Conservation (phyloP, 345 rosid species). For the Punica granatum region DNA sequence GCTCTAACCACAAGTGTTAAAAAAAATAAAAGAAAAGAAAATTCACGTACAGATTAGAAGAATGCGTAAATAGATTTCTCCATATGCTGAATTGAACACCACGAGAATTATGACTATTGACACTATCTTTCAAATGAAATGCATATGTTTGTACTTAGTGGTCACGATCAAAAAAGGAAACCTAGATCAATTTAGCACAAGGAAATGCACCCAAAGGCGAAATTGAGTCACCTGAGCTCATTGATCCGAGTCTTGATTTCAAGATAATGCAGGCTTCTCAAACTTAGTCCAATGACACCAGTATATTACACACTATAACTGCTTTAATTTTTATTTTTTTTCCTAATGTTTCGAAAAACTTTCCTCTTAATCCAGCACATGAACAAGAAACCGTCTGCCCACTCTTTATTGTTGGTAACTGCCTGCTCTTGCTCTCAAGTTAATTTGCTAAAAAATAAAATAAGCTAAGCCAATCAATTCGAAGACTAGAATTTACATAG, state of each 20-base stretch:
- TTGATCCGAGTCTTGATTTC: neutral
- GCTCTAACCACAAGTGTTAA: conserved; percentile 1
- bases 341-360: no score
- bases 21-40: neutral
- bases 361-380: no score
- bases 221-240: neutral
- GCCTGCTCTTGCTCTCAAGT: no score
- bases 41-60: neutral
- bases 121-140: neutral
- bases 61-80: neutral
- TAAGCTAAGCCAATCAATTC: no score
- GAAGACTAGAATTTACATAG: no score
- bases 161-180: neutral
- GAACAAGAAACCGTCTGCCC: no score
- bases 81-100: neutral
- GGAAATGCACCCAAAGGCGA: neutral
- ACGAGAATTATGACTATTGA: neutral
- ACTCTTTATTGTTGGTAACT: no score
- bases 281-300: no score
- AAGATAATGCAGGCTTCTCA: neutral
- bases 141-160: neutral
- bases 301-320: no score
- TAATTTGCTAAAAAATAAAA: no score
- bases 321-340: no score
- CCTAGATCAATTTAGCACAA: neutral